Evolutionary conservation across 2,329 filamentous ascomycete species (phyloP).

Genomic region (Sporothrix variecibatus): DNA sequence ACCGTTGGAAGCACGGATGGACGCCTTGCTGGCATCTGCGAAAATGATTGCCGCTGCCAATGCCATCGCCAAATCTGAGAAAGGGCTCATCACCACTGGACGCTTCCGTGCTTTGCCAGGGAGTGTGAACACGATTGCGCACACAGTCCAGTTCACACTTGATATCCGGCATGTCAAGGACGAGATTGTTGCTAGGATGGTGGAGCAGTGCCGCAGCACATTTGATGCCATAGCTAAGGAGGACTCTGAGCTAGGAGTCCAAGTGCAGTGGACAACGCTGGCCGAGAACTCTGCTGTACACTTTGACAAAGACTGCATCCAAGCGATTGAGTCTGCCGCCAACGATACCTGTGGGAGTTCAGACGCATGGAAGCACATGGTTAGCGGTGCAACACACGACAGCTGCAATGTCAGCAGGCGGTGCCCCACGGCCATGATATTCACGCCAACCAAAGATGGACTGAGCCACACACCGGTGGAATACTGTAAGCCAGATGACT

Average conservation of each 20-base stretch:
- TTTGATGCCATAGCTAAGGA: conserved; percentile 57
- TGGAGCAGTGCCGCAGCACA: conserved; percentile 35
- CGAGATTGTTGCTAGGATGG: conserved; percentile 45
- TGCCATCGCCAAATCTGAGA: conserved; percentile 31
- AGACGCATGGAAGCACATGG: conserved; percentile 31
- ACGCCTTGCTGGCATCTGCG: conserved; percentile 38
- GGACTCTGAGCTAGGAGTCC: conserved; percentile 57
- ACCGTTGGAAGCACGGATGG: conserved; percentile 43
- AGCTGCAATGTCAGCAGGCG: conserved; percentile 40
- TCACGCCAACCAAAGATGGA: conserved; percentile 42
- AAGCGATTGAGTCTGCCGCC: conserved; percentile 63
- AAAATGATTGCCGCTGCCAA: conserved; percentile 40
- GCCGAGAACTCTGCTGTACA: conserved; percentile 61
- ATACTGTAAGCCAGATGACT: conserved; percentile 41
- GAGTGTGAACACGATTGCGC: conserved; percentile 72
- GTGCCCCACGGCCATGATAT: conserved; percentile 44
- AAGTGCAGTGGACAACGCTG: conserved; percentile 57
- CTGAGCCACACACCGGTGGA: conserved; percentile 43
- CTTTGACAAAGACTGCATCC: conserved; percentile 69
- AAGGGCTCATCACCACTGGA: conserved; percentile 37
- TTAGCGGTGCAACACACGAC: conserved; percentile 45
- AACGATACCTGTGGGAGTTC: not conserved
- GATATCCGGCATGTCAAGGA: conserved; percentile 65
- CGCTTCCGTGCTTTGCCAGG: conserved; percentile 42
- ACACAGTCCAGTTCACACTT: conserved; percentile 65